These are phyloP conservation scores for Primulina eburnea DNA, from an alignment of 257 asterid species.

Conservation along the genomic window DNA sequence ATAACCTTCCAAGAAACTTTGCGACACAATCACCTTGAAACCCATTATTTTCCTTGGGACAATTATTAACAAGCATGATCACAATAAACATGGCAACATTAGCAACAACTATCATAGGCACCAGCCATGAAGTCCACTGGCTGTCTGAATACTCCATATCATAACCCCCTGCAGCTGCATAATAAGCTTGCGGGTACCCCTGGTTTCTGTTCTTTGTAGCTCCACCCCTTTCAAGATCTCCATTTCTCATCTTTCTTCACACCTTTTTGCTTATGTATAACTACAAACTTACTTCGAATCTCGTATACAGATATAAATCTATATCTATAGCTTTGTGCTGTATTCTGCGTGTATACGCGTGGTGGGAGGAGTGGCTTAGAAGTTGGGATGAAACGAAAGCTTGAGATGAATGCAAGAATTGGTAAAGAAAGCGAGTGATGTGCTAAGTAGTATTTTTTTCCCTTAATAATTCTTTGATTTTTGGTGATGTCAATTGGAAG, in stretches of 20 bases:
- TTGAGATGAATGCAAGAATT: constrained; percentile 43
- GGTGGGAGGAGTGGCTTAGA: constrained; percentile 40
- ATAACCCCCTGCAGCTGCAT: constrained; percentile 38
- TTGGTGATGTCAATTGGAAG: constrained; percentile 4
- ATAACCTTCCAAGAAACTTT: constrained; percentile 77
- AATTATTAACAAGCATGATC: constrained; percentile 79
- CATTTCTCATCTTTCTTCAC: constrained; percentile 38
- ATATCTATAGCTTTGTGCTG: background rate
- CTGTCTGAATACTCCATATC: constrained; percentile 58
- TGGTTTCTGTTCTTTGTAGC: constrained; percentile 41
- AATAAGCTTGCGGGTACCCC: constrained; percentile 26
- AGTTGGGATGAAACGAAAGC: background rate
- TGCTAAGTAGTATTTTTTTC: constrained; percentile 4
- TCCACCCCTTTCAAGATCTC: constrained; percentile 71
- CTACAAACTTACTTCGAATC: background rate
- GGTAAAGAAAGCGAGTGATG: constrained; percentile 18
- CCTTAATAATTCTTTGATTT: background rate
- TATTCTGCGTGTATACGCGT: background rate
- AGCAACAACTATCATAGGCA: constrained; percentile 83
- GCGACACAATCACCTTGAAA: constrained; percentile 57
- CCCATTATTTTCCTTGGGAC: constrained; percentile 53
- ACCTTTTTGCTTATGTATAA: background rate
- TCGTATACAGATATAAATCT: background rate
- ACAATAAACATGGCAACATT: constrained; percentile 77
- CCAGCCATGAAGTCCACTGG: constrained; percentile 95